Evolutionary conservation across 2,329 filamentous ascomycete species (phyloP), one percentile per base, ranked within the genome.

Genomic region (Didymellaceae sp.): DNA sequence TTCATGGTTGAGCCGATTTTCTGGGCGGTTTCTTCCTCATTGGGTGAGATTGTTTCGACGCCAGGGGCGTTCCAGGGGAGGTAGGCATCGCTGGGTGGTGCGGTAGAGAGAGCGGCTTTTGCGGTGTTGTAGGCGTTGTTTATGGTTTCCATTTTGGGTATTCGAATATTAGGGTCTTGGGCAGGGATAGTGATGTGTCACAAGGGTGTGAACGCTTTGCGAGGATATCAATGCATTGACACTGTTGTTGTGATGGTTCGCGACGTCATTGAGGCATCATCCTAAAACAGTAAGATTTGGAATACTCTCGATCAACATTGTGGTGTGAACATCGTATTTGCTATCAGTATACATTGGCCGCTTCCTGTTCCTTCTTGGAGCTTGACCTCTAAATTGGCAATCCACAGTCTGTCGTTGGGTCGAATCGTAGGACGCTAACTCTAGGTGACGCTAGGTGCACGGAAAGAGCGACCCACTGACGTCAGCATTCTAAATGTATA

Each of bases 1-100:
- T 70, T 68, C 46, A 73, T 72, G 10, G 71, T 70, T 37, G 65
- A 65, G 34, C 69, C 61, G 34, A 75, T 74, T 55, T 67, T 67
- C 55, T 58, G 34, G 50, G 52, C 67, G 52, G 60, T 73, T 58
- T 72, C 64, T 44, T 69, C 61, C 52, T 75, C 71, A 25, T 64
- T 58, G 1, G 63, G 52, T 33, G 67, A 66, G 20, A 65, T 52
- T 16, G 55, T 47, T 44, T 73, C 71, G 5, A 74, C 71, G 17
- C 70, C 71, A 20, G 62, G 41, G 3, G 71, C 68, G 44, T 74
- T 59, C 68, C 70, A 64, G 7, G 30, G 18, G 16, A 66, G 54
- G 33, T 63, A 65, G 2, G 56, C 55, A 54, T 66, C 55, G 39
- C 57, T 66, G 6, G 55, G 51, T 13, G 57, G 59, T 14, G 62